Evolutionary conservation across 1,284 basidiomycete species (phyloP).

Genomic region (Porogramme epimiltina): DNA sequence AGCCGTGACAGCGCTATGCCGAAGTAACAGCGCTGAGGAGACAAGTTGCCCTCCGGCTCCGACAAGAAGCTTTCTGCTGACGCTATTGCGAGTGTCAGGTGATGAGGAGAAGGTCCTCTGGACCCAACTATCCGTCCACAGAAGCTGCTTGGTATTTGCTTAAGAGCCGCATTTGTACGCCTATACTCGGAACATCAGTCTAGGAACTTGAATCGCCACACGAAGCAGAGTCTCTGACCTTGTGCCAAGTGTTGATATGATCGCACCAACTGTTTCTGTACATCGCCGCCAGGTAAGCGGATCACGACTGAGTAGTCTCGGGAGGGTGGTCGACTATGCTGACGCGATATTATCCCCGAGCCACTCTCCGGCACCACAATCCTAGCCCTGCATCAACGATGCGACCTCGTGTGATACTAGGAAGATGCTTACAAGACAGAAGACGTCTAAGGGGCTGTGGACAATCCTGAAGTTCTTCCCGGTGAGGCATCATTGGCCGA

Average conservation of each 20-base stretch:
- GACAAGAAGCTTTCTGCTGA: too few relatives aligned
- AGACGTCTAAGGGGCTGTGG: slow-evolving; percentile 54
- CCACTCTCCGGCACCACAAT: slow-evolving; percentile 83
- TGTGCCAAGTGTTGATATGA: slow-evolving; percentile 78
- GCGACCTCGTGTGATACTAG: not conserved
- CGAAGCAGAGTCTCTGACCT: slow-evolving; percentile 30
- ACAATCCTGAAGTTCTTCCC: slow-evolving; percentile 51
- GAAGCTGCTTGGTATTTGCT: slow-evolving; percentile 58
- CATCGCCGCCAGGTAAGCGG: not conserved
- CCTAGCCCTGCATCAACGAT: slow-evolving; percentile 39
- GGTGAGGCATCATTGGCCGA: slow-evolving; percentile 44
- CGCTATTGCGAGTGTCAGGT: too few relatives aligned
- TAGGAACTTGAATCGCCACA: not conserved
- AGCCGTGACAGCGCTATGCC: too few relatives aligned
- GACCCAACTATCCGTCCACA: slow-evolving; percentile 81
- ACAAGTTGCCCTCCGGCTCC: too few relatives aligned
- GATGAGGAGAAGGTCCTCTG: slow-evolving; percentile 69
- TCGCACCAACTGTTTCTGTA: slow-evolving; percentile 61
- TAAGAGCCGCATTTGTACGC: slow-evolving; percentile 75
- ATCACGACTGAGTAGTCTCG: too few relatives aligned
- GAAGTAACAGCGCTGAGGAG: too few relatives aligned
- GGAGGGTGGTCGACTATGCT: not conserved
- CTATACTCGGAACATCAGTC: slow-evolving; percentile 9
- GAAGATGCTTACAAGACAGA: slow-evolving; percentile 50
- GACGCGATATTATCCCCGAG: slow-evolving; percentile 51